Base-by-base conservation (phyloP, 2,329 filamentous ascomycete species). In the Epicoccum nigrum region DNA sequence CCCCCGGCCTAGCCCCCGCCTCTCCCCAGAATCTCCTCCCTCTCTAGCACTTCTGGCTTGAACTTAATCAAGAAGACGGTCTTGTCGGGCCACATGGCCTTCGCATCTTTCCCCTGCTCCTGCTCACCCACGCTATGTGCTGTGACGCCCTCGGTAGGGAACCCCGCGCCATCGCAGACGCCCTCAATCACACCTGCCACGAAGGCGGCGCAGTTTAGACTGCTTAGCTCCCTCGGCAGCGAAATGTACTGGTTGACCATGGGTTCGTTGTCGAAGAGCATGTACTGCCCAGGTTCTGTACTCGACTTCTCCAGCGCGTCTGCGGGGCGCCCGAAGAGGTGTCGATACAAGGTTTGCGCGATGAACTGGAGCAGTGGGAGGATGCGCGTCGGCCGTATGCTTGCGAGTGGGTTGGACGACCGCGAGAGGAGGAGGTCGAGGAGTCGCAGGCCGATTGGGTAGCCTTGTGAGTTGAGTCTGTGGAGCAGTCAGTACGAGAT, bases 251-350 rank as follows among this genome's bases (percentile, higher is more conserved):
- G 87, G 75, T 97, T 97, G 31, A 97, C 93, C 42, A 97, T 81
- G 17, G 94, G 94, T 72, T 97, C 94, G 76, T 99, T 97, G 77
- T 99, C 94, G 65, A 92, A 90, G 65, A 99, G 94, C 93, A 99
- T 97, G 80, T 97, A 99, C 79, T 97, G 93, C 64, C 94, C 91
- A 7, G 90, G 87, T 44, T 92, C 93, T 45, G 87, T 84, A 7
- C 89, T 87, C 52, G 86, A 90, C 76, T 94, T 92, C 77, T 99
- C 94, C 51, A 99, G 86, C 15, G 91, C 89, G 76, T 97, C 93
- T 21, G 94, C 94, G 48, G 92, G 87, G 1, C 93, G 88, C 30
- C 85, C 86, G 74, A 99, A 99, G 40, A 99, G 88, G 74, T 96
- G 89, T 61, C 88, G 86, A 89, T 93, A 99, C 47, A 97, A 82